A percentile compares a stretch with the other conserved stretches of the same genome.
These are phyloP conservation scores for Symbiodinium pilosum DNA, from an alignment of 73 alveolate genomes.

Conservation along the genomic window DNA sequence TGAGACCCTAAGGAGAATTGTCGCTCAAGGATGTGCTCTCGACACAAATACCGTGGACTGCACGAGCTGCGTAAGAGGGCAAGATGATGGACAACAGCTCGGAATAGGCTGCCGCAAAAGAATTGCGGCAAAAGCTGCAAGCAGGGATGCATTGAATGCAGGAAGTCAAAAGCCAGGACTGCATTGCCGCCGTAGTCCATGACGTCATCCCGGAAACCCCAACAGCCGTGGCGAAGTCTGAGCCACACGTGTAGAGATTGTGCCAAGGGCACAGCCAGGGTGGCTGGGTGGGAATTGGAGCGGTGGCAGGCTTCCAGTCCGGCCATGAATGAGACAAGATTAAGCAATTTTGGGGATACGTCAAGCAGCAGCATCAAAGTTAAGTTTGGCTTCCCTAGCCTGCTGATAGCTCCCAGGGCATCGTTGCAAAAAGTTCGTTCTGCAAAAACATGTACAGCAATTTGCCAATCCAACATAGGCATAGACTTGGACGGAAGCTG, in stretches of 20 bases:
- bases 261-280: neutral
- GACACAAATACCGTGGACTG: neutral
- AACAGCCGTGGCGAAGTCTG: neutral
- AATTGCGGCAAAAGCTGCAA: neutral
- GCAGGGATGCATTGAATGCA: neutral
- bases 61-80: neutral
- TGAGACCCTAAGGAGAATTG: neutral
- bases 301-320: neutral
- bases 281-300: neutral
- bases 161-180: neutral
- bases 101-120: neutral
- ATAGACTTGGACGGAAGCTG: neutral
- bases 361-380: neutral
- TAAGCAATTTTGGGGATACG: neutral
- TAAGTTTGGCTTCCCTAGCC: neutral
- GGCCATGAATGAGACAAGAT: neutral
- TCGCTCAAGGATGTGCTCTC: neutral
- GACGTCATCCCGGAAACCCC: neutral
- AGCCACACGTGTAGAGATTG: neutral
- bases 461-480: neutral
- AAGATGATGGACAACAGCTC: neutral
- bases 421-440: neutral
- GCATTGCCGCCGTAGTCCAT: neutral
- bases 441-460: neutral
- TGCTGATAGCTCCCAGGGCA: neutral